Evolutionary conservation across 2,329 filamentous ascomycete genomes (phyloP).

Genomic region (Aureobasidium vineae): DNA sequence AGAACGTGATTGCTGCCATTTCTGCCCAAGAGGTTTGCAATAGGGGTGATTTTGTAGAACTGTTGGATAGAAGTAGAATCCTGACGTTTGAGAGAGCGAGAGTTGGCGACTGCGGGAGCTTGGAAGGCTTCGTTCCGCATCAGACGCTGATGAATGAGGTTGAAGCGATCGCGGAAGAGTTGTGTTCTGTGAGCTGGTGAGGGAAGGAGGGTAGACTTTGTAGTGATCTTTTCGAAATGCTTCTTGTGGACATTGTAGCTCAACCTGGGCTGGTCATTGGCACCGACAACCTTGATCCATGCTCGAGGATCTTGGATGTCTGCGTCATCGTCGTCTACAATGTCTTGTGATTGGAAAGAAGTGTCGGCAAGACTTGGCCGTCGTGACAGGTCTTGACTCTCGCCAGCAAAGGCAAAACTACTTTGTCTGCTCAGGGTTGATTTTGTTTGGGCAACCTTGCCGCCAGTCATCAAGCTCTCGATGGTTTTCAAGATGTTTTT

Average conservation of each 20-base stretch:
- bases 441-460: slow-evolving; percentile 59
- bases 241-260: slow-evolving; percentile 78
- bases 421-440: slow-evolving; percentile 61
- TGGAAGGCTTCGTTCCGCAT: slow-evolving; percentile 94
- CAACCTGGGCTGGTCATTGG: slow-evolving; percentile 80
- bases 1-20: slow-evolving; percentile 83
- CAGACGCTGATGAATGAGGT: slow-evolving; percentile 87
- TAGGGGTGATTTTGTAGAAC: slow-evolving; percentile 84
- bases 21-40: slow-evolving; percentile 71
- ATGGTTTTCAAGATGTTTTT: slow-evolving; percentile 79
- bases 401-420: slow-evolving; percentile 60
- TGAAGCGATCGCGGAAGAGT: slow-evolving; percentile 85
- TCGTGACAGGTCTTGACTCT: slow-evolving; percentile 26
- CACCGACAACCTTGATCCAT: slow-evolving; percentile 80
- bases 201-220: slow-evolving; percentile 58
- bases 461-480: slow-evolving; percentile 87
- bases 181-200: slow-evolving; percentile 76
- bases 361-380: slow-evolving; percentile 15
- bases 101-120: slow-evolving; percentile 59
- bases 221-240: slow-evolving; percentile 71
- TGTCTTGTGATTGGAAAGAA: slow-evolving; percentile 54
- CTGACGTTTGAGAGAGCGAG: slow-evolving; percentile 56
- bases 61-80: slow-evolving; percentile 59
- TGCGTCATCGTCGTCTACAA: slow-evolving; percentile 61
- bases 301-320: slow-evolving; percentile 66